These are phyloP conservation scores for Epichloe brachyelytri DNA, from an alignment of 2,329 filamentous ascomycete genomes.

Conservation along the genomic window DNA sequence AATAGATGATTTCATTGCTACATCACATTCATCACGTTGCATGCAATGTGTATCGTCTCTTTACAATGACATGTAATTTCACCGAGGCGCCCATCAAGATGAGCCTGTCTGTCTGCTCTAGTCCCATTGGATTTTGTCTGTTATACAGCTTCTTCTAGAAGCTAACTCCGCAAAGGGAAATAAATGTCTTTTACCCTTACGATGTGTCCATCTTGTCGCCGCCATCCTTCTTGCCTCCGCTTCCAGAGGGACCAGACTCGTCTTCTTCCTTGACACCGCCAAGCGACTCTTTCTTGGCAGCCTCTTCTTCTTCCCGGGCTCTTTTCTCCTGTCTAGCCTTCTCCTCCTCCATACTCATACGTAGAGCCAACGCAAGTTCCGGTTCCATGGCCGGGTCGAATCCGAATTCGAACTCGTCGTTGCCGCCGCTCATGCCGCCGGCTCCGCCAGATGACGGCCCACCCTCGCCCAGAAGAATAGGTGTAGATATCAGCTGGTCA, in stretches of 20 bases:
- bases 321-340: conserved; percentile 85
- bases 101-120: background rate
- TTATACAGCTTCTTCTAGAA: conserved; percentile 21
- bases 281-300: conserved; percentile 60
- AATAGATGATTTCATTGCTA: conserved; percentile 5
- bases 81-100: too few relatives aligned
- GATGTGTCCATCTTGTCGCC: conserved; percentile 86
- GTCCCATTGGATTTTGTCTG: background rate
- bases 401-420: conserved; percentile 59
- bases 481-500: conserved; percentile 78
- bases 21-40: background rate
- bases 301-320: conserved; percentile 61
- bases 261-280: conserved; percentile 74
- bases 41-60: too few relatives aligned
- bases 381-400: conserved; percentile 88
- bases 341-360: conserved; percentile 98
- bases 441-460: conserved; percentile 32
- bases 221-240: conserved; percentile 23
- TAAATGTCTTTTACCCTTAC: conserved; percentile 20
- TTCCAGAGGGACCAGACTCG: conserved; percentile 43
- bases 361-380: conserved; percentile 81
- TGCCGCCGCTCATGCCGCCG: conserved; percentile 45
- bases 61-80: too few relatives aligned
- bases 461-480: conserved; percentile 77
- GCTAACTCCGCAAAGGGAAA: conserved; percentile 2